Conservation (phyloP, 2,329 filamentous ascomycete species). For the Paraphaeosphaeria minitans region DNA sequence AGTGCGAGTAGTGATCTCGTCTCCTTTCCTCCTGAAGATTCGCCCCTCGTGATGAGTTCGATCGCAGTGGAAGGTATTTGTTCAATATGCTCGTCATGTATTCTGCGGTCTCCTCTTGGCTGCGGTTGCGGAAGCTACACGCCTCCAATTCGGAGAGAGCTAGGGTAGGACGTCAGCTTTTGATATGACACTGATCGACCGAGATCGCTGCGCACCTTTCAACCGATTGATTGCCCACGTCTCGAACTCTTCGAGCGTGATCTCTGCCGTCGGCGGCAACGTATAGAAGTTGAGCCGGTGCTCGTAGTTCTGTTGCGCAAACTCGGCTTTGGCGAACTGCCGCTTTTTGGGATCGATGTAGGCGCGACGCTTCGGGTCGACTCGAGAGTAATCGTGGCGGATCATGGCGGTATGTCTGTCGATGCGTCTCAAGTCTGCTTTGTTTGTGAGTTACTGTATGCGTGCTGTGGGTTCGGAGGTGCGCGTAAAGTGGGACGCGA, state of each 20-base stretch:
- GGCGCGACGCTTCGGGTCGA: conserved; percentile 74
- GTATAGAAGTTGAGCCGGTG: conserved; percentile 92
- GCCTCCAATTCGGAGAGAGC: conserved; percentile 89
- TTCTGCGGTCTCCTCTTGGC: conserved; percentile 76
- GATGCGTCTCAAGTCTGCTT: not conserved
- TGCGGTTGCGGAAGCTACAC: conserved; percentile 92
- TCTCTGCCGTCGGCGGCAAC: conserved; percentile 86
- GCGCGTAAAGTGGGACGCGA: conserved; percentile 8
- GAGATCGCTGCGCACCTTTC: conserved; percentile 62
- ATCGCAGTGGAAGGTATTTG: conserved; percentile 81
- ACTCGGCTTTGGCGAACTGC: conserved; percentile 80
- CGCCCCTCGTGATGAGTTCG: conserved; percentile 68
- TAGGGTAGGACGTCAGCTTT: conserved; percentile 40
- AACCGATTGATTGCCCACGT: conserved; percentile 97
- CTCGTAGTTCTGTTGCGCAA: conserved; percentile 78
- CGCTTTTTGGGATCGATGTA: conserved; percentile 80
- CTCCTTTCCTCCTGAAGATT: conserved; percentile 74
- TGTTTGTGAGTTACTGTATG: conserved; percentile 3
- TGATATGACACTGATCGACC: fast-evolving
- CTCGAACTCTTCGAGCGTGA: conserved; percentile 96
- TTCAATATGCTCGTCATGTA: conserved; percentile 87
- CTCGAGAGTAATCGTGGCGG: conserved; percentile 48
- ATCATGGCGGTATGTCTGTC: conserved; percentile 33
- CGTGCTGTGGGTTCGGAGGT: not conserved
- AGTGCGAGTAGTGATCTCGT: conserved; percentile 97